phyloP scores from a whole-genome alignment of 352 stramenopile species.

The Globisporangium rhizosaccharum region DNA sequence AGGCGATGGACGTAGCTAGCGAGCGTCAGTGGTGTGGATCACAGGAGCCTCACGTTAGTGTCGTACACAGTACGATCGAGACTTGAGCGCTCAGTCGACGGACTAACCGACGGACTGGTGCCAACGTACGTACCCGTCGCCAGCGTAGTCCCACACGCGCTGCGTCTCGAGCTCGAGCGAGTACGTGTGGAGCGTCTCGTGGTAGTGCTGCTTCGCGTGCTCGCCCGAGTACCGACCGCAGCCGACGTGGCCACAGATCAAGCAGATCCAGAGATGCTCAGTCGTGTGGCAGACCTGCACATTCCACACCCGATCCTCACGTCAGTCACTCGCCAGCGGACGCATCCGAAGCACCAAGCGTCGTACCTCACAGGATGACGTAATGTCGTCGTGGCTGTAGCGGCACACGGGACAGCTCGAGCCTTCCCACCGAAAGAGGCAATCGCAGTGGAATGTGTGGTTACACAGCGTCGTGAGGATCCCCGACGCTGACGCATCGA shows the following conservation, averaged over 20 bases:
- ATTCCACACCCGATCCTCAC: no score
- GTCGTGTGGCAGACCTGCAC: slow-evolving; percentile 86
- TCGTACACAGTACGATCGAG: not conserved
- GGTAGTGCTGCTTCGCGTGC: slow-evolving; percentile 93
- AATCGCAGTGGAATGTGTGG: slow-evolving; percentile 97
- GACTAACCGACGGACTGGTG: slow-evolving; percentile 1
- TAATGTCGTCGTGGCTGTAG: slow-evolving; percentile 93
- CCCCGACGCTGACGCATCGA: slow-evolving; percentile 80
- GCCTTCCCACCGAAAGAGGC: slow-evolving; percentile 92
- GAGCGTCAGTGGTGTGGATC: not conserved
- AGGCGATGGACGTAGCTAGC: slow-evolving; percentile 72
- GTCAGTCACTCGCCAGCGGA: no score
- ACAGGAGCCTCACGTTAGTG: not conserved
- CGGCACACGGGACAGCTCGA: slow-evolving; percentile 95
- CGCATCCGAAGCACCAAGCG: no score
- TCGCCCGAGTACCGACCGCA: slow-evolving; percentile 94
- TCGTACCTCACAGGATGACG: slow-evolving; percentile 85
- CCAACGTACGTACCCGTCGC: slow-evolving; percentile 65
- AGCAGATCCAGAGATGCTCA: slow-evolving; percentile 94
- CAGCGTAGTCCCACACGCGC: slow-evolving; percentile 95
- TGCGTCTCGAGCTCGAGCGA: slow-evolving; percentile 94
- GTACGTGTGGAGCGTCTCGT: slow-evolving; percentile 92
- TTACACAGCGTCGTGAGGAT: slow-evolving; percentile 98
- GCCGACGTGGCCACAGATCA: slow-evolving; percentile 95
- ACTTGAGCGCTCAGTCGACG: not conserved